These are phyloP conservation scores for Aureobasidium sp. DNA, from an alignment of 2,329 filamentous ascomycete species.

Conservation along the genomic window DNA sequence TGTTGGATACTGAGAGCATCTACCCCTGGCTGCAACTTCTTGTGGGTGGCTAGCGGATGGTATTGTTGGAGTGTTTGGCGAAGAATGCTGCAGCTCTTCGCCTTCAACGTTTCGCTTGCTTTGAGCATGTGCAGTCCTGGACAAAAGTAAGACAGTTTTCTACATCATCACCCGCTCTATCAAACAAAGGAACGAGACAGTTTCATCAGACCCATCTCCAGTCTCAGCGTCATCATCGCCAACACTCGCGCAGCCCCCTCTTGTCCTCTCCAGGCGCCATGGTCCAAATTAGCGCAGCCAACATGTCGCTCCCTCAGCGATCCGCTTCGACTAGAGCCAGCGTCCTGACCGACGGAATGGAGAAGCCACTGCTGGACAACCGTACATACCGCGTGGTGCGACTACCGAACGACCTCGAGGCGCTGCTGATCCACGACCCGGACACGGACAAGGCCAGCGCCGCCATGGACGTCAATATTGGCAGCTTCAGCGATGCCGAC, in stretches of 20 bases:
- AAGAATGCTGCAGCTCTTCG: conserved; percentile 21
- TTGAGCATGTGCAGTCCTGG: conserved; percentile 18
- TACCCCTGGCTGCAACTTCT: too few relatives aligned
- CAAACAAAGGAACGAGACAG: neutral
- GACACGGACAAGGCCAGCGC: conserved; percentile 98
- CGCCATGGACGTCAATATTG: conserved; percentile 94
- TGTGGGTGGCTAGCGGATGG: conserved; percentile 6
- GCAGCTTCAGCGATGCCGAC: conserved; percentile 91
- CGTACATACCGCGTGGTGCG: conserved; percentile 89
- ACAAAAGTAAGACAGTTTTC: conserved; percentile 22
- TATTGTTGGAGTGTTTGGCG: conserved; percentile 14
- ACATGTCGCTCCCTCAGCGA: conserved; percentile 23
- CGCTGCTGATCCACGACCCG: conserved; percentile 90
- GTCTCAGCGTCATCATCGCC: conserved; percentile 1
- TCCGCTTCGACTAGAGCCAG: conserved; percentile 30
- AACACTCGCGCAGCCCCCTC: conserved; percentile 15
- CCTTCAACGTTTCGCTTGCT: conserved; percentile 20
- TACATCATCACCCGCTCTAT: neutral
- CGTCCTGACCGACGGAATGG: conserved; percentile 70
- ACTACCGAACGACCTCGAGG: conserved; percentile 89
- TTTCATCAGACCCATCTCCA: neutral
- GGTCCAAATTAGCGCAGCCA: conserved; percentile 22
- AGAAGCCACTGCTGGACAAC: conserved; percentile 88
- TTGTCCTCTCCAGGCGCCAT: conserved; percentile 22
- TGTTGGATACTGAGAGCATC: too few relatives aligned